Conservation (phyloP, 331 rosid species). For the Prunus yedoensis region DNA sequence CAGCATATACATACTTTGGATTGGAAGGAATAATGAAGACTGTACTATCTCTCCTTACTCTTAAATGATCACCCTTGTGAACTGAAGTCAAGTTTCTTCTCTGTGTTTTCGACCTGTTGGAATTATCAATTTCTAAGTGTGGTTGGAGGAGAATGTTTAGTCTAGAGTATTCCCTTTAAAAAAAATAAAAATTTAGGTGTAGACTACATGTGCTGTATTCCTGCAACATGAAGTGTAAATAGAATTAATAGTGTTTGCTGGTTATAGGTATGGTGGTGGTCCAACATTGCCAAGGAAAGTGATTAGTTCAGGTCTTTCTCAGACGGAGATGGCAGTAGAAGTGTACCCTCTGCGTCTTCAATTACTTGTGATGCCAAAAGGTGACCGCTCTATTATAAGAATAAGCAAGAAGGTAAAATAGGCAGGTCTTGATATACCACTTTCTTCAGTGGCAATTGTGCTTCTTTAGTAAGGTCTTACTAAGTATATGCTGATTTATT, state of each 20-base stretch:
- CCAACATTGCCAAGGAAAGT: conserved; percentile 82
- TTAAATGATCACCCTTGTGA: background rate
- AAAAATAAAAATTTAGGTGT: too few relatives aligned
- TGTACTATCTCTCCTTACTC: background rate
- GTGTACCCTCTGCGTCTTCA: conserved; percentile 96
- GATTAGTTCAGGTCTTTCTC: conserved; percentile 87
- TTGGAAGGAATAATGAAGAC: background rate
- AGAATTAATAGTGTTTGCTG: conserved; percentile 9
- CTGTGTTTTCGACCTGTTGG: background rate
- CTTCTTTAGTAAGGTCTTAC: background rate
- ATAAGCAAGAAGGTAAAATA: conserved; percentile 94
- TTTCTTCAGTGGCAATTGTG: conserved; percentile 4
- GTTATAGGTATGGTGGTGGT: conserved; percentile 92
- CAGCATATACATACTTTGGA: background rate
- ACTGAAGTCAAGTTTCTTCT: background rate
- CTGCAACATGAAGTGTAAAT: conserved; percentile 8
- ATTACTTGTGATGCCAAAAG: conserved; percentile 74
- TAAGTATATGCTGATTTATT: conserved; percentile 11
- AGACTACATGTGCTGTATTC: conserved; percentile 8
- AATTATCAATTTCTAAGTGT: background rate
- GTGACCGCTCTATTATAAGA: conserved; percentile 65
- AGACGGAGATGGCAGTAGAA: conserved; percentile 85
- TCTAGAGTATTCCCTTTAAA: too few relatives aligned
- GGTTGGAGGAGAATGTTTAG: background rate
- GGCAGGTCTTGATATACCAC: conserved; percentile 20